A percentile compares a stretch with the other conserved stretches of the same genome.
These are phyloP conservation scores for Russula virescens DNA, from an alignment of 768 basidiomycete genomes.

Conservation along the genomic window DNA sequence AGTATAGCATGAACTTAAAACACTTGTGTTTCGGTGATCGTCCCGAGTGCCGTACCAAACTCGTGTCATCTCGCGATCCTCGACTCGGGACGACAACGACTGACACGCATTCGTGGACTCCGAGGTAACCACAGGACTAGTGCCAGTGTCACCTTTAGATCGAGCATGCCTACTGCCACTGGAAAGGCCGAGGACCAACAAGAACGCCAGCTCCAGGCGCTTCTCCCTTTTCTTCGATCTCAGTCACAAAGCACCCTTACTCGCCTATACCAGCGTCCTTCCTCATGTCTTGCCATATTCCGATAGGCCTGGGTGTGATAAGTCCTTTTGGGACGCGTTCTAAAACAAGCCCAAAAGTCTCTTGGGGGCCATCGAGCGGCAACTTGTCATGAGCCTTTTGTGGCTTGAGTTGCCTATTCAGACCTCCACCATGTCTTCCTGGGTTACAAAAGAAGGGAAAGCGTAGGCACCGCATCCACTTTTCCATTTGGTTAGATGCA, in stretches of 20 bases:
- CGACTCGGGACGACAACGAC: not conserved
- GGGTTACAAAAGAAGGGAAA: constrained; percentile 71
- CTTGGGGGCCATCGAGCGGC: constrained; percentile 71
- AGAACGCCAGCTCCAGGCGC: constrained; percentile 39
- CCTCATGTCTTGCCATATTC: constrained; percentile 86
- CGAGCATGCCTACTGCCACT: constrained; percentile 15
- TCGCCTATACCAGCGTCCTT: constrained; percentile 78
- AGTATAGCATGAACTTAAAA: not conserved
- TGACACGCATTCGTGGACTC: not conserved
- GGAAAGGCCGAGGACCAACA: constrained; percentile 12
- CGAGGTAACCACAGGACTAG: not conserved
- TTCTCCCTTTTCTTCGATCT: constrained; percentile 74
- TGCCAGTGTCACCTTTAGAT: not conserved
- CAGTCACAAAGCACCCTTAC: constrained; percentile 74
- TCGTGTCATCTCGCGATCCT: not conserved
- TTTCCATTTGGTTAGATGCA: constrained; percentile 8
- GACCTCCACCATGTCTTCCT: constrained; percentile 61
- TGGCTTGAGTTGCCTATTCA: constrained; percentile 80
- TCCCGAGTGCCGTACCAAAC: not conserved
- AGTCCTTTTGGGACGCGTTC: not conserved
- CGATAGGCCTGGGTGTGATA: constrained; percentile 43
- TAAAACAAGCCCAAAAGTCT: constrained; percentile 42
- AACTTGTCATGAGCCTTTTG: constrained; percentile 79
- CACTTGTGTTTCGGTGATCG: not conserved
- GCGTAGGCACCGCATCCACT: constrained; percentile 39